Conservation (phyloP, 495 filamentous ascomycete species). For the Durotheca rogersii region DNA sequence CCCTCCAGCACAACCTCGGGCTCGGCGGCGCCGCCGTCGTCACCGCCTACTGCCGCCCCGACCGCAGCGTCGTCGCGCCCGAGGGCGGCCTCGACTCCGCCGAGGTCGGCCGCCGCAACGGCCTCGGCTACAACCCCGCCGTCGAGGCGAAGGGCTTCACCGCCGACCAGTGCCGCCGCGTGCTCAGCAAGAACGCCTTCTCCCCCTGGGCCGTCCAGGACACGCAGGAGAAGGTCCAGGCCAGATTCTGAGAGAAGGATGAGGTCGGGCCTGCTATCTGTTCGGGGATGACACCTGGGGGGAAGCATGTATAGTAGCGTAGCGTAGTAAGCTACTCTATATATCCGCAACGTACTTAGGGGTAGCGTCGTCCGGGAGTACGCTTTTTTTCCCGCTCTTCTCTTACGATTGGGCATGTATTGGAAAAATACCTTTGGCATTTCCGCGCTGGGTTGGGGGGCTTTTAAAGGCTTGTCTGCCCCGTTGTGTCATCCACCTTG, state of each 20-base stretch:
- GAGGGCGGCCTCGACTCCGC: slow-evolving; percentile 50
- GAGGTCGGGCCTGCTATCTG: background rate
- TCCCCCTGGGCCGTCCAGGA: slow-evolving; percentile 76
- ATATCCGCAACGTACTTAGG: too few species aligned
- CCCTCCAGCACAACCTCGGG: slow-evolving; percentile 92
- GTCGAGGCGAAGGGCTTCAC: slow-evolving; percentile 86
- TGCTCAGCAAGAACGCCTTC: slow-evolving; percentile 66
- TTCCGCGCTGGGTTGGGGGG: too few species aligned
- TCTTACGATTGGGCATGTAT: too few species aligned
- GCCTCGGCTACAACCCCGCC: slow-evolving; percentile 89
- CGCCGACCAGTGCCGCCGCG: slow-evolving; percentile 66
- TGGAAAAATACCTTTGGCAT: too few species aligned
- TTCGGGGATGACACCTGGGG: background rate
- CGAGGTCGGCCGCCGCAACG: slow-evolving; percentile 61
- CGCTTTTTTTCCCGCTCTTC: too few species aligned
- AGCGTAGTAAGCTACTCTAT: too few species aligned
- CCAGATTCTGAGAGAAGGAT: slow-evolving; percentile 42
- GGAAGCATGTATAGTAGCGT: too few species aligned
- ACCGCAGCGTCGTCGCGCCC: slow-evolving; percentile 60
- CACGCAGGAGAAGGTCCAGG: slow-evolving; percentile 64
- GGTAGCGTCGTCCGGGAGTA: too few species aligned
- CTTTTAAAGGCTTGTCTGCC: too few species aligned
- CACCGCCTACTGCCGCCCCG: slow-evolving; percentile 86
- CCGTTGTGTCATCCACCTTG: too few species aligned
- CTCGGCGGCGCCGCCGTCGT: slow-evolving; percentile 90